A percentile compares a stretch with the other conserved stretches of the same genome.
phyloP scores from a whole-genome alignment of 2,329 filamentous ascomycete species.

The Alternaria tenuissima region DNA sequence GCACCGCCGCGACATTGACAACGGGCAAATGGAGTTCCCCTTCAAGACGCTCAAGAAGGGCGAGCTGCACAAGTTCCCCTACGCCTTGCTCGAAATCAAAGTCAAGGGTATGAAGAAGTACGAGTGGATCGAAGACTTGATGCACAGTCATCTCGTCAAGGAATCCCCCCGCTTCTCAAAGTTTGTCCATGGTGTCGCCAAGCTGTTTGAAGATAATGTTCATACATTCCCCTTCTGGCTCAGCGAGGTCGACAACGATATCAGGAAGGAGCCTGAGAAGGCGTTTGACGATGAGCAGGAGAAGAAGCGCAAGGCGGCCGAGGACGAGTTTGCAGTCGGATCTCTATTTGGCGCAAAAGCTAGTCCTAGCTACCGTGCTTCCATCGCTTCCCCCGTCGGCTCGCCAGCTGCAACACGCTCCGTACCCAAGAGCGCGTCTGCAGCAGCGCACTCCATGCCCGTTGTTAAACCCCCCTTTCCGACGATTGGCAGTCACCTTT shows the following conservation, averaged over 20 bases:
- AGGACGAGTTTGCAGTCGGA: constrained; percentile 88
- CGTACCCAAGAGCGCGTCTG: constrained; percentile 29
- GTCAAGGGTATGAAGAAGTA: constrained; percentile 74
- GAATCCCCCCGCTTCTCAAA: constrained; percentile 92
- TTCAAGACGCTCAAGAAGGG: constrained; percentile 88
- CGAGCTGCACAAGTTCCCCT: constrained; percentile 90
- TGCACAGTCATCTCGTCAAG: constrained; percentile 91
- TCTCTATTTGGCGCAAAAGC: constrained; percentile 73
- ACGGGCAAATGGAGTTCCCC: constrained; percentile 81
- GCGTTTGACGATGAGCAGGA: constrained; percentile 94
- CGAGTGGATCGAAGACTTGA: constrained; percentile 90
- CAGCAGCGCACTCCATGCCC: constrained; percentile 32
- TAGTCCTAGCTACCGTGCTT: constrained; percentile 58
- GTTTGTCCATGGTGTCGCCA: constrained; percentile 91
- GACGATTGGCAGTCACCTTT: constrained; percentile 27
- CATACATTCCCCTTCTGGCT: constrained; percentile 98
- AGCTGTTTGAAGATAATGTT: constrained; percentile 91
- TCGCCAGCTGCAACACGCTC: constrained; percentile 60
- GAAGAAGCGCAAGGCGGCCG: constrained; percentile 78
- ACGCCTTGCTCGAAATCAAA: constrained; percentile 92
- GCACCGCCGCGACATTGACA: constrained; percentile 92
- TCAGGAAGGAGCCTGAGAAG: constrained; percentile 87
- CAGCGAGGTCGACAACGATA: constrained; percentile 88
- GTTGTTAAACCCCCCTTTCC: constrained; percentile 25
- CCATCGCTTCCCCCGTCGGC: constrained; percentile 71